Evolutionary conservation across 1,284 basidiomycete species (phyloP), one percentile per base, ranked within the genome.

Genomic region (Melampsora occidentalis): DNA sequence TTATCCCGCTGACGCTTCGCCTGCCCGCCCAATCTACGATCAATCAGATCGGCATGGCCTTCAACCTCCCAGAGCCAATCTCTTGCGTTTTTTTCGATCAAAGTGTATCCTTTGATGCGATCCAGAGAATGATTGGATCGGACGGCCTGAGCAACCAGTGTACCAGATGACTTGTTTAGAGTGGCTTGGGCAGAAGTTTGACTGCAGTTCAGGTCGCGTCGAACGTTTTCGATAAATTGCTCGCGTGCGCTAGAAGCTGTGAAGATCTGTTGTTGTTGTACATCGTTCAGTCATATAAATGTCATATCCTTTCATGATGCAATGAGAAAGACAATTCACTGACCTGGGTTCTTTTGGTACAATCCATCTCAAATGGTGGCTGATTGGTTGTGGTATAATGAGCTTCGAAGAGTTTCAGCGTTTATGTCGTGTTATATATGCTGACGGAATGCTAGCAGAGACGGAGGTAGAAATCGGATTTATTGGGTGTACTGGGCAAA

Each of bases 21-120:
- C 28, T 65, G 61, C 18, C 70, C 70, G 53, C 70, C 70, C 33
- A 72, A 72, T 65, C 70, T 61, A 53, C 70, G 70, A 10, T 72
- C 70, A 48, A 72, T 72, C 42, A 72, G 35, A 33, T 72, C 39
- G 22, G 70, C 61, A 63, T 72, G 61, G 10, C 70, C 70, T 25
- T 64, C 61, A 14, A 64, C 63, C 25, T 65, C 70, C 70, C 51
- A 25, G 5, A 20, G 18, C 20, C 51, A 35, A 20, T 72, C 70
- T 25, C 65, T 49, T n/a, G 33, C 61, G 46, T 62, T 61, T 20
- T 53, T 48, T 10, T 48, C 49, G 20, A 72, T 46, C 9, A 72
- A 35, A 20, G 70, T 62, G 31, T 48, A 63, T 9, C 70, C 70
- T 16, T 49, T 64, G 61, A 72, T 72, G 57, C 70, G 62, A 7